Conservation (phyloP, 192 early-diverging fungal species). For the Coemansia sp. region DNA sequence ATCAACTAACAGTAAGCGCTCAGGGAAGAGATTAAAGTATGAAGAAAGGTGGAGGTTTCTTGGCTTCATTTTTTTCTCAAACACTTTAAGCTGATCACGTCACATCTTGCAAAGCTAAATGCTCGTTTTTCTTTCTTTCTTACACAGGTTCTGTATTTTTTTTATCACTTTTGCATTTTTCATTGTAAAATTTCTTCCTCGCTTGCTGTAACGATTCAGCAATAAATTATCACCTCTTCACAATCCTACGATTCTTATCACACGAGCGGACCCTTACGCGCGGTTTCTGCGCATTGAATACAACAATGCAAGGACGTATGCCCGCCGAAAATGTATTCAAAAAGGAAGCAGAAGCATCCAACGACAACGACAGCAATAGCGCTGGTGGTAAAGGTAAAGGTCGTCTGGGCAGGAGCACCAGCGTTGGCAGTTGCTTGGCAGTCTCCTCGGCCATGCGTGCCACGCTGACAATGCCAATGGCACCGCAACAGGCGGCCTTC, state of each 20-base stretch:
- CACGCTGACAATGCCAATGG: conserved; percentile 1
- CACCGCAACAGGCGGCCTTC: conserved; percentile 25
- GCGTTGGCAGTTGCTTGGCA: background rate
- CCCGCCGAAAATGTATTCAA: background rate
- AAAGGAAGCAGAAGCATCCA: background rate
- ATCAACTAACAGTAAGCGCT: background rate
- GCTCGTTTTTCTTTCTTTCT: background rate
- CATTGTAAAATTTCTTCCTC: background rate
- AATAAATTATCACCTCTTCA: background rate
- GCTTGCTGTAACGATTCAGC: background rate
- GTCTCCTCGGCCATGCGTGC: background rate
- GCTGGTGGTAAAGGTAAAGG: background rate
- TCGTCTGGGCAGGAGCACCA: background rate
- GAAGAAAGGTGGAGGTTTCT: background rate
- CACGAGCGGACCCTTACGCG: too few species aligned
- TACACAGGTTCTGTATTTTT: background rate
- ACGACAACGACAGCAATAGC: conserved; percentile 7
- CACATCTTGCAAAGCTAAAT: background rate
- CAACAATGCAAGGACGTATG: background rate
- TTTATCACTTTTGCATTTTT: background rate
- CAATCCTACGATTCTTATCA: background rate
- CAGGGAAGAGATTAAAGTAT: too few species aligned
- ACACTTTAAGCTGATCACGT: too few species aligned
- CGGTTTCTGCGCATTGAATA: background rate
- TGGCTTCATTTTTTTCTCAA: background rate